phyloP scores from a whole-genome alignment of 2,329 filamentous ascomycete genomes.

The Biscogniauxia sp. region DNA sequence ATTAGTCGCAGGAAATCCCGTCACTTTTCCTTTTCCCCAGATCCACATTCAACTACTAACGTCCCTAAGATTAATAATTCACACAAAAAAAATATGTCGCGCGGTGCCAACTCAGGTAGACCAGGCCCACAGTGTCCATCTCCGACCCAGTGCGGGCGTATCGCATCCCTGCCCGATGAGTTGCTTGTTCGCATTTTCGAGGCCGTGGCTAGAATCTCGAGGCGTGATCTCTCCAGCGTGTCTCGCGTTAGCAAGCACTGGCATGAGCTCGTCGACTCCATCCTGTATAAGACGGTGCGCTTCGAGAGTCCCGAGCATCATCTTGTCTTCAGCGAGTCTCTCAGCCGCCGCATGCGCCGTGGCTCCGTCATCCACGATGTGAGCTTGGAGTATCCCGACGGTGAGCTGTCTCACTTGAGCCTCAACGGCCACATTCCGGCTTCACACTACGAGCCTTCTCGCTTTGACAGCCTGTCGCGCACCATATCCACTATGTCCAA shows the following conservation, averaged over 20 bases:
- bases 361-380: slow-evolving; percentile 47
- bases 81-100: neutral
- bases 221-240: slow-evolving; percentile 42
- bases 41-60: neutral
- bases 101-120: neutral
- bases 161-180: slow-evolving; percentile 37
- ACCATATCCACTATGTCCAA: slow-evolving; percentile 50
- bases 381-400: slow-evolving; percentile 44
- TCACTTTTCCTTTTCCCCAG: neutral
- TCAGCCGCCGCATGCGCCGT: slow-evolving; percentile 43
- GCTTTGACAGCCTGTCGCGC: slow-evolving; percentile 43
- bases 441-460: slow-evolving; percentile 32
- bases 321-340: slow-evolving; percentile 47
- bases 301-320: slow-evolving; percentile 48
- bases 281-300: slow-evolving; percentile 46
- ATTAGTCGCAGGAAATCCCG: too few relatives aligned
- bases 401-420: slow-evolving; percentile 41
- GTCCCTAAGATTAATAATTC: too few relatives aligned
- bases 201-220: slow-evolving; percentile 29
- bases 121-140: neutral
- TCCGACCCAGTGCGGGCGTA: slow-evolving; percentile 8
- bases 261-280: slow-evolving; percentile 44
- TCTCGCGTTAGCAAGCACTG: slow-evolving; percentile 42
- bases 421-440: slow-evolving; percentile 37
- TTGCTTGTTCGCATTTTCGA: slow-evolving; percentile 42